These are phyloP conservation scores for Tuber calosporum DNA, from an alignment of 495 filamentous ascomycete species.

Conservation along the genomic window DNA sequence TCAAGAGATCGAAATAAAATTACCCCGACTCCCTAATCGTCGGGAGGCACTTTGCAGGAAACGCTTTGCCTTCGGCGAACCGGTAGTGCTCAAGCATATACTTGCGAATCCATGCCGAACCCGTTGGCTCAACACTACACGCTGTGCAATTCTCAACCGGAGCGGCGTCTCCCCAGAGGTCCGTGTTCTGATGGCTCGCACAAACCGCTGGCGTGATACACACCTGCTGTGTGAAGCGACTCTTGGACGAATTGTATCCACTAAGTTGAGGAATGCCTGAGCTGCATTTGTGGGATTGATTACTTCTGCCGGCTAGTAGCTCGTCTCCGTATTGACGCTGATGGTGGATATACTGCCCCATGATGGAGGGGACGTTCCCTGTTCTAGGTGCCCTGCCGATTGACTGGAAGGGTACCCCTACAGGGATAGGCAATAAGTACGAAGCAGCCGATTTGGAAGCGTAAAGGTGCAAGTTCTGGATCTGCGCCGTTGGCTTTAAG, in stretches of 20 bases:
- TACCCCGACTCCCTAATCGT: constrained; percentile 44
- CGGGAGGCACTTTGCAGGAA: constrained; percentile 43
- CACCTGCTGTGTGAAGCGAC: constrained; percentile 44
- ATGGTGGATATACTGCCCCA: constrained; percentile 55
- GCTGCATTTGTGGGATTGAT: constrained; percentile 45
- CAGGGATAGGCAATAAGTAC: constrained; percentile 48
- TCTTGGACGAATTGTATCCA: constrained; percentile 43
- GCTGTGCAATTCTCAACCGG: constrained; percentile 47
- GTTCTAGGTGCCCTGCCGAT: constrained; percentile 56
- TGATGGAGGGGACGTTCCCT: constrained; percentile 46
- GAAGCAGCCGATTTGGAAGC: constrained; percentile 48
- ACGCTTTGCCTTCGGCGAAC: constrained; percentile 43
- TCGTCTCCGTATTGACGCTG: constrained; percentile 58
- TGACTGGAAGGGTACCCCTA: constrained; percentile 49
- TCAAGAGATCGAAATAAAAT: constrained; percentile 48
- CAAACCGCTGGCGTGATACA: constrained; percentile 52
- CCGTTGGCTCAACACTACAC: constrained; percentile 48
- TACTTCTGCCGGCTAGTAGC: constrained; percentile 51
- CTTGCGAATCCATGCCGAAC: constrained; percentile 48
- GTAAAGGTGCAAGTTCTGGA: constrained; percentile 45
- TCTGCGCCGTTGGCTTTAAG: constrained; percentile 37
- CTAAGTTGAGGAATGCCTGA: constrained; percentile 44
- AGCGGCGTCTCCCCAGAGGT: constrained; percentile 49
- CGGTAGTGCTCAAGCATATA: constrained; percentile 49
- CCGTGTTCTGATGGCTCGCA: constrained; percentile 48